A percentile compares a stretch with the other conserved stretches of the same genome.
These are phyloP conservation scores for Haplographium delicatum DNA, from an alignment of 495 filamentous ascomycete genomes.

Conservation along the genomic window DNA sequence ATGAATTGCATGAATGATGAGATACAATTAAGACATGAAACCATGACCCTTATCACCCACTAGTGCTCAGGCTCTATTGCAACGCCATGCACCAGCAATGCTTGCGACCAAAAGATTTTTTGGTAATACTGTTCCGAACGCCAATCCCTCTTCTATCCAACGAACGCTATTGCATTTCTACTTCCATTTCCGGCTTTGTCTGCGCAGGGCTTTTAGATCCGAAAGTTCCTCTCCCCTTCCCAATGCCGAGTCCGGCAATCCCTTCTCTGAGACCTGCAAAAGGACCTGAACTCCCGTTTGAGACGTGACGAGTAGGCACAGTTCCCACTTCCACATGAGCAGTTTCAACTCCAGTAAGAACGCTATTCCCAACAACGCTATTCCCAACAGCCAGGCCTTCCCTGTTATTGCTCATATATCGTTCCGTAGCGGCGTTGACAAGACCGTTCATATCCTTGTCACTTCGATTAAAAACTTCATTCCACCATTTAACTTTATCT, in stretches of 20 bases:
- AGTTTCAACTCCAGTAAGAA: slow-evolving; percentile 24
- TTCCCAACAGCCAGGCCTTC: background rate
- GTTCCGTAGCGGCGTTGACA: slow-evolving; percentile 33
- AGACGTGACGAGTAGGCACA: slow-evolving; percentile 1
- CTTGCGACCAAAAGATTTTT: background rate
- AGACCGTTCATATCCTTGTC: slow-evolving; percentile 91
- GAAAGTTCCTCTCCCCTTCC: slow-evolving; percentile 9
- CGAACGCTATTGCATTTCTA: slow-evolving; percentile 23
- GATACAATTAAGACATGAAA: background rate
- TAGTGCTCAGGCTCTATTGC: background rate
- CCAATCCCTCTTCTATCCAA: slow-evolving; percentile 1
- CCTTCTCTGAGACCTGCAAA: slow-evolving; percentile 39
- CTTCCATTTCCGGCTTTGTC: slow-evolving; percentile 17
- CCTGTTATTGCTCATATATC: slow-evolving; percentile 17
- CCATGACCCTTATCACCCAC: background rate
- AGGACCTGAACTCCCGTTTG: slow-evolving; percentile 1
- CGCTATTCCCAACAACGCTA: slow-evolving; percentile 11
- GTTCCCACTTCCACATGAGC: slow-evolving; percentile 2
- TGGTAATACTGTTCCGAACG: slow-evolving; percentile 9
- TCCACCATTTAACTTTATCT: slow-evolving; percentile 80
- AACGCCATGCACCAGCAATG: slow-evolving; percentile 20
- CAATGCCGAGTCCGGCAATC: slow-evolving; percentile 41
- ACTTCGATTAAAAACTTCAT: slow-evolving; percentile 74
- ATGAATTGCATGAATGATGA: slow-evolving; percentile 22
- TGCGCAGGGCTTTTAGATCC: slow-evolving; percentile 15